Conservation (phyloP, 257 asterid genomes). For the Eucommia ulmoides region DNA sequence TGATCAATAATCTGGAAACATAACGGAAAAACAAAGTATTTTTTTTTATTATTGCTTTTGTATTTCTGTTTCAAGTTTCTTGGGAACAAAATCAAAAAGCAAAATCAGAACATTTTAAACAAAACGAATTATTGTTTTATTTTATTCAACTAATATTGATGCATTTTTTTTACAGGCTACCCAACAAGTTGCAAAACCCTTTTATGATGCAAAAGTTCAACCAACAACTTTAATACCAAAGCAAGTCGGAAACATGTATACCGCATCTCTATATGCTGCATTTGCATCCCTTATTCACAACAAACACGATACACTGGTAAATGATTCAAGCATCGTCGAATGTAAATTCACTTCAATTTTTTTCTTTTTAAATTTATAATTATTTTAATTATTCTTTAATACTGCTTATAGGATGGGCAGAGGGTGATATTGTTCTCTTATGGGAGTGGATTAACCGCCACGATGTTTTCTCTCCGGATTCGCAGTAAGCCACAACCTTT, state of each 20-base stretch:
- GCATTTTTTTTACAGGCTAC: constrained; percentile 44
- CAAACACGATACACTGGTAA: constrained; percentile 62
- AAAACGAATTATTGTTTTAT: too few relatives aligned
- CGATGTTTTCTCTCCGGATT: constrained; percentile 83
- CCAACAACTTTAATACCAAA: constrained; percentile 87
- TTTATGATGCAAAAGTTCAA: constrained; percentile 72
- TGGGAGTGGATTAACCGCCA: constrained; percentile 80
- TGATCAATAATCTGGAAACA: too few relatives aligned
- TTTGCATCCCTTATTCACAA: constrained; percentile 87
- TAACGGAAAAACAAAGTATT: too few relatives aligned
- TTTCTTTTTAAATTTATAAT: neutral
- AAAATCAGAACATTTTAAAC: too few relatives aligned
- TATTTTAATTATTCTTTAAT: constrained; percentile 6
- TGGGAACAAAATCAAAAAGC: too few relatives aligned
- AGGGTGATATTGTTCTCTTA: constrained; percentile 87
- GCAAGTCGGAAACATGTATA: constrained; percentile 98
- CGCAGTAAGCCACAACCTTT: constrained; percentile 72
- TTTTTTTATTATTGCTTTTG: too few relatives aligned
- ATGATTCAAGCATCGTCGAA: too few relatives aligned
- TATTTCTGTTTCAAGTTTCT: too few relatives aligned
- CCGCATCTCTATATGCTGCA: constrained; percentile 96
- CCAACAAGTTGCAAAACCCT: constrained; percentile 81
- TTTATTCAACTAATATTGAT: neutral
- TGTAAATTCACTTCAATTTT: too few relatives aligned
- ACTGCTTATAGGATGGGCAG: constrained; percentile 72